Evolutionary conservation across 768 basidiomycete genomes (phyloP), one percentile per base, ranked within the genome.

Genomic region (Russula virescens): DNA sequence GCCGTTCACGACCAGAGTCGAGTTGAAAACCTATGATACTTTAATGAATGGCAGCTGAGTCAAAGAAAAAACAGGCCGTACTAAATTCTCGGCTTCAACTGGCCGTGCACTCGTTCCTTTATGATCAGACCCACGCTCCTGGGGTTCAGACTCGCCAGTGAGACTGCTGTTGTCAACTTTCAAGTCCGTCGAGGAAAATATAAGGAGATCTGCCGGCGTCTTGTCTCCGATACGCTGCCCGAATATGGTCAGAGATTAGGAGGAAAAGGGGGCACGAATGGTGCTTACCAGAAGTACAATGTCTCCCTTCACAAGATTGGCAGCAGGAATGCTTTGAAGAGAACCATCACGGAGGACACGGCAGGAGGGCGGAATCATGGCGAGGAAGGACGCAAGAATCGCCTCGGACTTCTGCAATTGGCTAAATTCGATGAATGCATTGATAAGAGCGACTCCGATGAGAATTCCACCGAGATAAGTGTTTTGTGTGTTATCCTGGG

Each of bases 371-470:
- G 86, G 86, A 54, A 88, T 88, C 84, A 88, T 83, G 11, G 86
- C 86, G 38, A 88, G 75, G 75, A 88, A 88, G 2, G 83, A 85
- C 5, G 85, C 85, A 5, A 88, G 76, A 66, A 88, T 88, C 43
- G 85, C 84, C 69, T 87, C 86, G 10, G 85, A 86, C 68, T 87
- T 88, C 73, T 88, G 86, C 34, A 87, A 79, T 75, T 88, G 86
- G 69, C 75, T 79, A 71, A 84, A 88, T 70, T 88, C 86, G 70
- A 88, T 86, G 65, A 80, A 80, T 7, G 85, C 86, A 66, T 88
- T 88, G 61, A 87, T 71, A 71, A 88, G 85, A 18, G 86, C 85
- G 23, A 87, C 85, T 23, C 75, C 76, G 57, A 87, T 86, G 61
- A 87, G 76, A 70, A 87, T 87, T 31, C 81, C 86, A 34, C 86